A percentile compares a stretch with the other conserved stretches of the same genome.
Evolutionary conservation across 352 stramenopile species (phyloP).

Genomic region (Phytophthora ohioensis): DNA sequence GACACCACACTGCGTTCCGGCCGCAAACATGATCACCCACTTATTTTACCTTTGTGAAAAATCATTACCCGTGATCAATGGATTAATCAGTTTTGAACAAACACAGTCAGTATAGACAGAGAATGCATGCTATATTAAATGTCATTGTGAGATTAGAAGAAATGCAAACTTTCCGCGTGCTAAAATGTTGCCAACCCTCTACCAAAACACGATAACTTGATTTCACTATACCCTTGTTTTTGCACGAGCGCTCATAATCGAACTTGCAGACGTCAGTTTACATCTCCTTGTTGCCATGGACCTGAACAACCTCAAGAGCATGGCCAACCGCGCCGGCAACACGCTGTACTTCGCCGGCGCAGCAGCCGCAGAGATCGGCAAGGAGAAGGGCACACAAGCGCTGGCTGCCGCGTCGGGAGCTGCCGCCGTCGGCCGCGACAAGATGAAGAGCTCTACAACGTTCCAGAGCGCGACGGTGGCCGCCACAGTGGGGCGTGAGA

Average conservation of each 20-base stretch:
- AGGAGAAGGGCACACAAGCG: constrained; percentile 64
- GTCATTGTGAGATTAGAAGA: background rate
- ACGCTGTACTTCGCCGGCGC: constrained; percentile 73
- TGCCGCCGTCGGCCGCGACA: constrained; percentile 55
- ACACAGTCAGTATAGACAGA: background rate
- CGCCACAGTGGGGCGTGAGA: constrained; percentile 58
- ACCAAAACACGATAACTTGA: constrained; percentile 8
- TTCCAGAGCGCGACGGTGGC: constrained; percentile 67
- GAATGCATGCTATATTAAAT: background rate
- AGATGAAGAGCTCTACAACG: constrained; percentile 70
- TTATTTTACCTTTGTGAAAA: constrained; percentile 4
- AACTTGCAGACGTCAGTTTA: constrained; percentile 27
- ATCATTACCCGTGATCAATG: background rate
- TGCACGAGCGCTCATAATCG: constrained; percentile 27
- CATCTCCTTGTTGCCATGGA: constrained; percentile 31
- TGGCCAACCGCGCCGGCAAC: constrained; percentile 79
- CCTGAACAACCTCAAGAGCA: constrained; percentile 76
- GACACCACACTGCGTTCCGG: constrained; percentile 20
- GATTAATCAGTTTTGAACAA: background rate
- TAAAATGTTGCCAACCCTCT: constrained; percentile 8
- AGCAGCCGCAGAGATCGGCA: constrained; percentile 57
- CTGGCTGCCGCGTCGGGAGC: constrained; percentile 60
- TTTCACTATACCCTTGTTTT: constrained; percentile 15
- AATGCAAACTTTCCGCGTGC: constrained; percentile 9
- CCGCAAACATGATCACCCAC: background rate